Conservation (phyloP, 495 filamentous ascomycete species). For the Lepraria neglecta region DNA sequence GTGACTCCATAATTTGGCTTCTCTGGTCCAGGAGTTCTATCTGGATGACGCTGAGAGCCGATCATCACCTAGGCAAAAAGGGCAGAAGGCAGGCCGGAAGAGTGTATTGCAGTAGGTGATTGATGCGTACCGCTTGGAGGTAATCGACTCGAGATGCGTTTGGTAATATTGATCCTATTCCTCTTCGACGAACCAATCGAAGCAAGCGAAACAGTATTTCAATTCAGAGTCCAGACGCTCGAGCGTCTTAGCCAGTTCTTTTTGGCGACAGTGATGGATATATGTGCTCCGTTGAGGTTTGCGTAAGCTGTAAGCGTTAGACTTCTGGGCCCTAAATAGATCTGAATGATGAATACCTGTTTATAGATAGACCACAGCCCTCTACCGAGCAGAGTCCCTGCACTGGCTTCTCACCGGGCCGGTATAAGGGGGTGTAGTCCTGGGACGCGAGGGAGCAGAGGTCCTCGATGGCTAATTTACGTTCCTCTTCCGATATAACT, state of each 20-base stretch:
- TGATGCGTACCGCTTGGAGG: neutral
- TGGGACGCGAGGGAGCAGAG: constrained; percentile 3
- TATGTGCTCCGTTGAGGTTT: too few relatives aligned
- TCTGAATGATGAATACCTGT: neutral
- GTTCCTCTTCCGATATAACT: constrained; percentile 1
- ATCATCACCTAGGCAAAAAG: neutral
- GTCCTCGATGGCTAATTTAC: constrained; percentile 4
- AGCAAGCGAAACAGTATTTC: neutral
- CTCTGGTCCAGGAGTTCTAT: constrained; percentile 8
- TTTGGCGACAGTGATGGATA: neutral
- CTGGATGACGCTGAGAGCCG: neutral
- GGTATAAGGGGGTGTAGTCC: constrained; percentile 14
- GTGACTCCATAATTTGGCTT: constrained; percentile 11
- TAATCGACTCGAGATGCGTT: neutral
- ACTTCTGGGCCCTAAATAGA: constrained; percentile 17
- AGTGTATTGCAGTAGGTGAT: neutral
- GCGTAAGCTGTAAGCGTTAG: neutral
- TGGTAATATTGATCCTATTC: neutral
- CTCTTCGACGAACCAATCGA: neutral
- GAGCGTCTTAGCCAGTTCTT: neutral
- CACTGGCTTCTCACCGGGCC: constrained; percentile 11
- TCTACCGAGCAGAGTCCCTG: constrained; percentile 4
- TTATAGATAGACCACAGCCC: neutral
- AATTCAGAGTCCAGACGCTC: neutral
- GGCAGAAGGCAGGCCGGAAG: neutral